Evolutionary conservation across 352 stramenopile species (phyloP).

Genomic region (Globisporangium recalcitrans): DNA sequence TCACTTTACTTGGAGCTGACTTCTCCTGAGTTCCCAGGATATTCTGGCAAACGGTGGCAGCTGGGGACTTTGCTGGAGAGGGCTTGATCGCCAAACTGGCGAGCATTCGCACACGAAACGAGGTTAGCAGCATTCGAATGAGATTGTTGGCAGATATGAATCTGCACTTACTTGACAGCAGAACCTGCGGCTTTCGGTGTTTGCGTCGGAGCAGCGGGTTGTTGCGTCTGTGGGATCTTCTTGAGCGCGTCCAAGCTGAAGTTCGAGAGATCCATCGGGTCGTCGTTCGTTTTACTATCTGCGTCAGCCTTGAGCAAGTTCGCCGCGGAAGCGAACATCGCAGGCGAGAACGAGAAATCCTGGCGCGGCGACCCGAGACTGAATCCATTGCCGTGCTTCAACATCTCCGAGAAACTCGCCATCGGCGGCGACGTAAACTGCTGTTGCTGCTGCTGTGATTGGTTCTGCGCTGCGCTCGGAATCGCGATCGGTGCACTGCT

Average conservation of each 20-base stretch:
- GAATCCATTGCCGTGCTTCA: slow-evolving; percentile 29
- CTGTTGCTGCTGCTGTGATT: slow-evolving; percentile 17
- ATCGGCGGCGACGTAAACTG: slow-evolving; percentile 38
- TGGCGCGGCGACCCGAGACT: slow-evolving; percentile 25
- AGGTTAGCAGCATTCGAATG: background rate
- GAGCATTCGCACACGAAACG: background rate
- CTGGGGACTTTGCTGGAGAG: slow-evolving; percentile 18
- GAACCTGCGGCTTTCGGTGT: background rate
- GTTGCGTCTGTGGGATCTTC: slow-evolving; percentile 10
- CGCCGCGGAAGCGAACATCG: slow-evolving; percentile 20
- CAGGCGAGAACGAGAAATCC: slow-evolving; percentile 27
- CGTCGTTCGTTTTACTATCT: slow-evolving; percentile 13
- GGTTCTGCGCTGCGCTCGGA: slow-evolving; percentile 9
- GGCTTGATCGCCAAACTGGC: slow-evolving; percentile 16
- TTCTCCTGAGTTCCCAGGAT: slow-evolving; percentile 29
- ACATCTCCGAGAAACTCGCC: slow-evolving; percentile 39
- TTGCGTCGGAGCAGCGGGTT: slow-evolving; percentile 6
- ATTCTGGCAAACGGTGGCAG: slow-evolving; percentile 27
- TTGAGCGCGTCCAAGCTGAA: slow-evolving; percentile 38
- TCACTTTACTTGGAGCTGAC: slow-evolving; percentile 23
- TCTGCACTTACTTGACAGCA: background rate
- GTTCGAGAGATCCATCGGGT: slow-evolving; percentile 30
- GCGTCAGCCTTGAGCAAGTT: slow-evolving; percentile 10
- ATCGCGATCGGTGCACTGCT: slow-evolving; percentile 10
- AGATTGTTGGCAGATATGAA: too few relatives aligned